phyloP scores from a whole-genome alignment of 2,329 filamentous ascomycete genomes.

The Calonectria ilicicola region DNA sequence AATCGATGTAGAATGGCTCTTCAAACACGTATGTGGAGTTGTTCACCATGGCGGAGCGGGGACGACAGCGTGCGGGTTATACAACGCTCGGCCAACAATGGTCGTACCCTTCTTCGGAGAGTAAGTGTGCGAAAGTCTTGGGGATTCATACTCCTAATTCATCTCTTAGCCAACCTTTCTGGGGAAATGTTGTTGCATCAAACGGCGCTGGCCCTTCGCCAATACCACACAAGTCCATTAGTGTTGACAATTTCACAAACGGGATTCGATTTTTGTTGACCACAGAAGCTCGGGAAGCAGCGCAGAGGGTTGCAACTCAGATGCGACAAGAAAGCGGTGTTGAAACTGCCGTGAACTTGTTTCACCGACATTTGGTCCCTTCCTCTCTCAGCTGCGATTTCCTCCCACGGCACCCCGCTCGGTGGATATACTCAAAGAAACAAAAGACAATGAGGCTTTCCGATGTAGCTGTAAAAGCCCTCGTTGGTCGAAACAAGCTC shows the following conservation, averaged over 20 bases:
- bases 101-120: slow-evolving; percentile 79
- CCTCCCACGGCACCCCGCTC: no score
- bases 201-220: slow-evolving; percentile 23
- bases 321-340: no score
- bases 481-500: no score
- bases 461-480: no score
- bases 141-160: not conserved
- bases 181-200: slow-evolving; percentile 30
- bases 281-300: not conserved
- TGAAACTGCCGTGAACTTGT: no score
- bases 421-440: no score
- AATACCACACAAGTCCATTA: slow-evolving; percentile 15
- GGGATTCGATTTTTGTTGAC: slow-evolving; percentile 18
- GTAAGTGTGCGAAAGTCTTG: not conserved
- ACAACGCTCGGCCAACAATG: slow-evolving; percentile 75
- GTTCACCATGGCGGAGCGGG: slow-evolving; percentile 80
- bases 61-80: slow-evolving; percentile 75
- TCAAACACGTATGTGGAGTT: slow-evolving; percentile 71
- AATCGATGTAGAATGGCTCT: slow-evolving; percentile 68
- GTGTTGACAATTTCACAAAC: not conserved
- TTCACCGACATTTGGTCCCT: no score
- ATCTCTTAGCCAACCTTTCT: slow-evolving; percentile 26
- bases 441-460: no score
- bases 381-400: no score
- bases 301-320: not conserved